Evolutionary conservation across 352 stramenopile genomes (phyloP).

Genomic region (Pythium sukuiense): DNA sequence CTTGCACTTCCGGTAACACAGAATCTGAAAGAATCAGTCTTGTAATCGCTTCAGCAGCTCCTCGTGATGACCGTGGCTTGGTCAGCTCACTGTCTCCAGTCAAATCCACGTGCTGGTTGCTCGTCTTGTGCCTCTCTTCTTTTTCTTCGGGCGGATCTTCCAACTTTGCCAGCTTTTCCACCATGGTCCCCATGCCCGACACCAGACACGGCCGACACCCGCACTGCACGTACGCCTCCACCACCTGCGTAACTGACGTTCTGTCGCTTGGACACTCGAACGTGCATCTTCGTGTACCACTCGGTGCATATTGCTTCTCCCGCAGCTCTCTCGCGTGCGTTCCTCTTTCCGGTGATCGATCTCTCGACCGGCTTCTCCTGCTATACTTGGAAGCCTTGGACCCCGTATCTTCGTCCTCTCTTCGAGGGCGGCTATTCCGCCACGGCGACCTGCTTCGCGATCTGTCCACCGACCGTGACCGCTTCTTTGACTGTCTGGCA

Average conservation of each 20-base stretch:
- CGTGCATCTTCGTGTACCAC: background rate
- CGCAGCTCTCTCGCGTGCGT: background rate
- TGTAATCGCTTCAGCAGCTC: background rate
- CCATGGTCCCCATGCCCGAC: background rate
- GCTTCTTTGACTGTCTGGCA: background rate
- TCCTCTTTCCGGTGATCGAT: background rate
- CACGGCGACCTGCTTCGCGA: background rate
- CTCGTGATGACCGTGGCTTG: background rate
- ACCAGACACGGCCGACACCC: constrained; percentile 7
- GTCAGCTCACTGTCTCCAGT: background rate
- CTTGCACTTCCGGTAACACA: background rate
- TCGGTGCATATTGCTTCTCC: background rate
- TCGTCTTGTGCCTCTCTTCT: background rate
- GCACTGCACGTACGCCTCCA: constrained; percentile 1
- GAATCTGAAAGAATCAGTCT: background rate
- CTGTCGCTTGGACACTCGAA: background rate
- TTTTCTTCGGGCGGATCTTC: background rate
- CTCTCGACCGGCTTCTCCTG: background rate
- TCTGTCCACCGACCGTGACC: background rate
- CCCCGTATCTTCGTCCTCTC: background rate
- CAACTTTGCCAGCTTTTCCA: background rate
- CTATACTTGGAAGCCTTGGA: background rate
- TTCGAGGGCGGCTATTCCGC: background rate
- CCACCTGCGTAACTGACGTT: background rate
- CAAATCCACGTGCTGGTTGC: background rate